These are phyloP conservation scores for Protea cynaroides DNA, from an alignment of 164 flowering plant species.

Conservation along the genomic window DNA sequence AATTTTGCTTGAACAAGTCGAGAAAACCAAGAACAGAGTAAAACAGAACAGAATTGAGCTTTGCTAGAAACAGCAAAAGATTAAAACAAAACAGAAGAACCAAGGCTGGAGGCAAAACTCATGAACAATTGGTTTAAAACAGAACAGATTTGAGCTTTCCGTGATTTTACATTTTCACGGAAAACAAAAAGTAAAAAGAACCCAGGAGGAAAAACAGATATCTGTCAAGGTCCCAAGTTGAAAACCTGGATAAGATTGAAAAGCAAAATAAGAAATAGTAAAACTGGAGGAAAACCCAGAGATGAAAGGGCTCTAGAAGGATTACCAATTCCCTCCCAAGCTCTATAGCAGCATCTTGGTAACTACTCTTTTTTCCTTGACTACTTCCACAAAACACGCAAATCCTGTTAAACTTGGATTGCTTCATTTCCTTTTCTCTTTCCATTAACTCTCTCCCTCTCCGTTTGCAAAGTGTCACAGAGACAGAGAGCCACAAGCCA, in stretches of 20 bases:
- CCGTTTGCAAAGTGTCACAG: not conserved
- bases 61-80: too few species aligned
- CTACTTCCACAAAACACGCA: constrained; percentile 99
- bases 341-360: constrained; percentile 90
- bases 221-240: not conserved
- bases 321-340: constrained; percentile 89
- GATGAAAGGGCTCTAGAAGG: not conserved
- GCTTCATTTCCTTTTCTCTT: constrained; percentile 42
- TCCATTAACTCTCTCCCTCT: constrained; percentile 32
- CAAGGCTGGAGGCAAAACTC: not conserved
- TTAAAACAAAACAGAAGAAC: too few species aligned
- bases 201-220: not conserved
- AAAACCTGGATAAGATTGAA: not conserved
- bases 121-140: not conserved
- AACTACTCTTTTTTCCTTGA: constrained; percentile 87
- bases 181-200: not conserved
- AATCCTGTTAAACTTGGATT: constrained; percentile 75
- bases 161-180: too few species aligned
- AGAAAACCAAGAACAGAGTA: not conserved
- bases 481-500: too few species aligned
- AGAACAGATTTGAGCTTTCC: not conserved
- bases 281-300: not conserved
- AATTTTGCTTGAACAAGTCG: not conserved
- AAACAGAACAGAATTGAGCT: not conserved
- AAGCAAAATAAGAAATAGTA: not conserved